Percentiles rank a stretch among this genome's conserved stretches.
Conservation (phyloP, 768 basidiomycete species). For the Suillus alpinus region DNA sequence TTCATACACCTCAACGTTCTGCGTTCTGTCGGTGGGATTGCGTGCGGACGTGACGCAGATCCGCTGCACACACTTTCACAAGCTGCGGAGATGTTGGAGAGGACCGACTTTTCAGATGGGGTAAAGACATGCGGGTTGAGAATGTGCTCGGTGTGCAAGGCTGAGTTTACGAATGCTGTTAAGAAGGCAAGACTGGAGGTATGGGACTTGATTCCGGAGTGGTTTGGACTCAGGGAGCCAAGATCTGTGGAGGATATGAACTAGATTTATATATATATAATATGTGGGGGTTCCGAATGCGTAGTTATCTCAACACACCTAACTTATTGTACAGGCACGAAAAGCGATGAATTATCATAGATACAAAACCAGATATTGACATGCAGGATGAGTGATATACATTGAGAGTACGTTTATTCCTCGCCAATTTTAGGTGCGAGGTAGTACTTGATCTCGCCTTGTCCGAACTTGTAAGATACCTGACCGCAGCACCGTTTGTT, state of each 20-base stretch:
- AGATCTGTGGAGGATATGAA: neutral
- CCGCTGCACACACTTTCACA: conserved; percentile 68
- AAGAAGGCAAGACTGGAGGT: conserved; percentile 54
- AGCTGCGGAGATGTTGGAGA: conserved; percentile 66
- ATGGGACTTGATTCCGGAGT: conserved; percentile 58
- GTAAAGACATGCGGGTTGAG: conserved; percentile 48
- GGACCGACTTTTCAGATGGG: conserved; percentile 70
- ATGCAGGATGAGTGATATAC: neutral
- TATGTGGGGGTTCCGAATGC: neutral
- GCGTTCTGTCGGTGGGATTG: conserved; percentile 68
- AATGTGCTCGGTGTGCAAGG: conserved; percentile 52
- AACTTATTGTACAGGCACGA: neutral
- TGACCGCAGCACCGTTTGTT: conserved; percentile 24
- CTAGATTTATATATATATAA: neutral
- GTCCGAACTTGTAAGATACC: conserved; percentile 88
- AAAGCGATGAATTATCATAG: conserved; percentile 6
- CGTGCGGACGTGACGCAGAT: conserved; percentile 71
- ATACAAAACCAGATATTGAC: neutral
- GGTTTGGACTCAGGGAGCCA: conserved; percentile 51
- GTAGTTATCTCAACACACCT: neutral
- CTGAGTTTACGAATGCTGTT: conserved; percentile 42
- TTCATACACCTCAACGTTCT: conserved; percentile 73
- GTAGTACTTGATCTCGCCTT: conserved; percentile 91
- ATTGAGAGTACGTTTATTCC: conserved; percentile 43
- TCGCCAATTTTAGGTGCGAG: conserved; percentile 95